These are phyloP conservation scores for Magnolia sinica DNA, from an alignment of 164 flowering plant genomes.

Conservation along the genomic window DNA sequence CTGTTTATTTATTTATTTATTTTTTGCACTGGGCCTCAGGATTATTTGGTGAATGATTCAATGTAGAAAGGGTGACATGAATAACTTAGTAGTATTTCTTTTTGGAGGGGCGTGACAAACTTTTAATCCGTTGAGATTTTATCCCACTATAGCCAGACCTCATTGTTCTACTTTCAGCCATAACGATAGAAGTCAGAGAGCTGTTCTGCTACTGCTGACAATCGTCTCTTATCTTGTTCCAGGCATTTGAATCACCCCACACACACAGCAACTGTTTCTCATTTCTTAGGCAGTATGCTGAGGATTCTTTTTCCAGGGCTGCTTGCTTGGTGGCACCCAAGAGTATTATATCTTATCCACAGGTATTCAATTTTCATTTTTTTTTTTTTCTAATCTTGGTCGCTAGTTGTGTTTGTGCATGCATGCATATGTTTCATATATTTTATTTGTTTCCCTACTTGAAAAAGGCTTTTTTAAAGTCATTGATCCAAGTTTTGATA, in stretches of 20 bases:
- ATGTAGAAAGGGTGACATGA: not conserved
- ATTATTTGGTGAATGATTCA: not conserved
- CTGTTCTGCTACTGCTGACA: no score
- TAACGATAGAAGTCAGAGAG: no score
- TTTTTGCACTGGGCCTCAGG: not conserved
- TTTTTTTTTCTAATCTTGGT: not conserved
- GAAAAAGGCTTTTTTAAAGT: not conserved
- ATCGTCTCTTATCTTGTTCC: slow-evolving; percentile 10
- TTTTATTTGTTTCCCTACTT: not conserved
- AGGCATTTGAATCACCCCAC: slow-evolving; percentile 98
- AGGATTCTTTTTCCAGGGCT: slow-evolving; percentile 74
- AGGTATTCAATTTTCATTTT: slow-evolving; percentile 46
- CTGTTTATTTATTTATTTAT: not conserved
- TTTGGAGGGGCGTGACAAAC: no score
- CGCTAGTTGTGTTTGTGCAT: not conserved
- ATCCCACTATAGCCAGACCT: no score
- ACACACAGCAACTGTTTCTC: slow-evolving; percentile 77
- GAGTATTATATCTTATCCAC: slow-evolving; percentile 82
- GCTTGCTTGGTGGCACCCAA: slow-evolving; percentile 85
- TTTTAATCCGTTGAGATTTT: no score
- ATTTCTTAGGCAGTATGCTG: slow-evolving; percentile 89
- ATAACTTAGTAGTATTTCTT: not conserved
- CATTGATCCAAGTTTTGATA: not conserved
- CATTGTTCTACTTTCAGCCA: no score
- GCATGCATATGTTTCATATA: not conserved